Conservation (phyloP, 169 alveolate genomes). For the Babesia caballi region DNA sequence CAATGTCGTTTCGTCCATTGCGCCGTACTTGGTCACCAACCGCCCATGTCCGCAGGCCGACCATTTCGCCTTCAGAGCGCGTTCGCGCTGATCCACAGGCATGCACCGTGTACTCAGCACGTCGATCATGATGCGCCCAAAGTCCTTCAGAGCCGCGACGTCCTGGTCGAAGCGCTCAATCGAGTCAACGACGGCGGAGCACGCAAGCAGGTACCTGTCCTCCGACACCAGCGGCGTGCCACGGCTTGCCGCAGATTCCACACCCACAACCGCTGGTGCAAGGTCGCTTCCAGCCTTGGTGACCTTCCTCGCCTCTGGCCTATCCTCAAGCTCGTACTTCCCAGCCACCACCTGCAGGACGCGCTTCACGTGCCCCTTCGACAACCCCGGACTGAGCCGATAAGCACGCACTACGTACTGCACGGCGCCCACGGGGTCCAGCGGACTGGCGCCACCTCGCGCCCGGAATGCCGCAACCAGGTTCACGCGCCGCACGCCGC, state of each 20-base stretch:
- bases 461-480: background rate
- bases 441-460: background rate
- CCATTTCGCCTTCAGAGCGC: constrained; percentile 1
- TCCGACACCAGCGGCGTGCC: background rate
- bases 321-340: background rate
- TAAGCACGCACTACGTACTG: constrained; percentile 5
- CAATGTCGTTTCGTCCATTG: background rate
- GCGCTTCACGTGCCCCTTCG: background rate
- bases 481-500: background rate
- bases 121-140: background rate
- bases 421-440: background rate
- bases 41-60: background rate
- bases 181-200: background rate
- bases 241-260: background rate
- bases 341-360: background rate
- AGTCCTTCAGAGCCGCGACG: background rate
- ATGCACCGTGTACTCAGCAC: background rate
- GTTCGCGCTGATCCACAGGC: too few relatives aligned
- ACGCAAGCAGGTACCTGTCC: background rate
- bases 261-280: background rate
- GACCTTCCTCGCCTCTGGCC: too few relatives aligned
- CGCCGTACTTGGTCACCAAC: background rate
- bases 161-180: background rate
- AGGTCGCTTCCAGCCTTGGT: background rate
- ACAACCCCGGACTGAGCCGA: background rate